Evolutionary conservation across 139 green algal genomes (phyloP).

Genomic region (Helicosporidium sp.): DNA sequence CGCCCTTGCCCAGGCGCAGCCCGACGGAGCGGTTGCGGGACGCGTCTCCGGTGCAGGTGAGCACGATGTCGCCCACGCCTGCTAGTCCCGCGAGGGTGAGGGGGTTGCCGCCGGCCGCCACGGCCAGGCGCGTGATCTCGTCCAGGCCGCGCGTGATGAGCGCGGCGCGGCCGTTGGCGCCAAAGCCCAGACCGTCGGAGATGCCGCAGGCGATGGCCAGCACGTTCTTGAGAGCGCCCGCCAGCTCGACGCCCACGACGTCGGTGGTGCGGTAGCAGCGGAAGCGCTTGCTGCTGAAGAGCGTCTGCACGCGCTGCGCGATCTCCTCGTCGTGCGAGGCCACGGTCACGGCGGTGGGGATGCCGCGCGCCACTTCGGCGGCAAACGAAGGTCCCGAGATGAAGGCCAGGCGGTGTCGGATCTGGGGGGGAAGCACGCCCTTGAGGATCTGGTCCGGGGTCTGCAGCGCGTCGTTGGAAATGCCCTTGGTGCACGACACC

Average conservation of each 20-base stretch:
- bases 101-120: constrained; percentile 46
- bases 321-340: constrained; percentile 18
- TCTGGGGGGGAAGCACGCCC: constrained; percentile 22
- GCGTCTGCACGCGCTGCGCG: constrained; percentile 12
- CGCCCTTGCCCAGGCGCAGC: constrained; percentile 32
- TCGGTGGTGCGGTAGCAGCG: constrained; percentile 42
- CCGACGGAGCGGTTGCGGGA: constrained; percentile 38
- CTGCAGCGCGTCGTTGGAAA: constrained; percentile 53
- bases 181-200: constrained; percentile 37
- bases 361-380: constrained; percentile 26
- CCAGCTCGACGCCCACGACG: constrained; percentile 31
- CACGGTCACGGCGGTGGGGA: constrained; percentile 34
- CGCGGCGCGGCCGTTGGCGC: constrained; percentile 27
- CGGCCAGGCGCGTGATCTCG: constrained; percentile 49
- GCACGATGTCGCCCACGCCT: constrained; percentile 66
- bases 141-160: constrained; percentile 39
- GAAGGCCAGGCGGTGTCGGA: constrained; percentile 27
- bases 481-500: constrained; percentile 63
- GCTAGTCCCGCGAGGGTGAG: constrained; percentile 59
- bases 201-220: constrained; percentile 46
- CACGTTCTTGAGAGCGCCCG: constrained; percentile 46
- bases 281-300: constrained; percentile 31
- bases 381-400: constrained; percentile 41
- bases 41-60: constrained; percentile 56
- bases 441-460: constrained; percentile 43